Evolutionary conservation across 805 yeast species (phyloP).

Genomic region (Monosporozyma solicola): DNA sequence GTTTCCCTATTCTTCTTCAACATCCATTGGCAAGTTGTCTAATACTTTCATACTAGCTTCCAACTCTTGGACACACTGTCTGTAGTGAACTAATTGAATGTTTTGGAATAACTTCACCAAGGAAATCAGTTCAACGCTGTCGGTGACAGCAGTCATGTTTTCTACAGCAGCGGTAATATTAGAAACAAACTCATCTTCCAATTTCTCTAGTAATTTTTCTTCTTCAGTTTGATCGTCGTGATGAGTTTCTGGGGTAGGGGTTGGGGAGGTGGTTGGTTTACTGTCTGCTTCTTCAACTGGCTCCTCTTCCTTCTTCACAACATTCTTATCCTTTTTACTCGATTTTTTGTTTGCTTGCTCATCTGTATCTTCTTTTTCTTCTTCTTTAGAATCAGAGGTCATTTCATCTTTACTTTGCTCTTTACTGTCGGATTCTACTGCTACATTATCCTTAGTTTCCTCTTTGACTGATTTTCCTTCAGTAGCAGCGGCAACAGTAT

Average conservation of each 20-base stretch:
- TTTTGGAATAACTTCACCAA: conserved; percentile 57
- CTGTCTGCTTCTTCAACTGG: neutral
- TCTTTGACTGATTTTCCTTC: conserved; percentile 3
- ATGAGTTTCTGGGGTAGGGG: conserved; percentile 1
- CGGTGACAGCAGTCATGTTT: conserved; percentile 63
- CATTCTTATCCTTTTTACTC: neutral
- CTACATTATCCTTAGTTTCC: neutral
- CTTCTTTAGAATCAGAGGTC: neutral
- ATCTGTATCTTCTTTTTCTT: neutral
- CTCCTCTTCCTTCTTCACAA: conserved; percentile 3
- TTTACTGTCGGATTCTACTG: neutral
- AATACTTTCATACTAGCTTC: conserved; percentile 39
- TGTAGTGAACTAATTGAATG: conserved; percentile 60
- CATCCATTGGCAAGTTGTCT: conserved; percentile 14
- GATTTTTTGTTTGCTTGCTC: conserved; percentile 1
- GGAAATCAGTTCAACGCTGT: conserved; percentile 55
- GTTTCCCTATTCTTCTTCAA: neutral
- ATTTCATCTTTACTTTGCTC: neutral
- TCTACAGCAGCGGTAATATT: conserved; percentile 74
- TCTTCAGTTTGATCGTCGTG: conserved; percentile 21
- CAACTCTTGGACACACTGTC: conserved; percentile 42
- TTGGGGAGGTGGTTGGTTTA: neutral
- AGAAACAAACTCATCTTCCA: conserved; percentile 73
- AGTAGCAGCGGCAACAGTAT: conserved; percentile 3
- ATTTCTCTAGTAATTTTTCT: conserved; percentile 39